Base-by-base conservation (phyloP, 345 rosid genomes). In the Carallia pectinifolia region DNA sequence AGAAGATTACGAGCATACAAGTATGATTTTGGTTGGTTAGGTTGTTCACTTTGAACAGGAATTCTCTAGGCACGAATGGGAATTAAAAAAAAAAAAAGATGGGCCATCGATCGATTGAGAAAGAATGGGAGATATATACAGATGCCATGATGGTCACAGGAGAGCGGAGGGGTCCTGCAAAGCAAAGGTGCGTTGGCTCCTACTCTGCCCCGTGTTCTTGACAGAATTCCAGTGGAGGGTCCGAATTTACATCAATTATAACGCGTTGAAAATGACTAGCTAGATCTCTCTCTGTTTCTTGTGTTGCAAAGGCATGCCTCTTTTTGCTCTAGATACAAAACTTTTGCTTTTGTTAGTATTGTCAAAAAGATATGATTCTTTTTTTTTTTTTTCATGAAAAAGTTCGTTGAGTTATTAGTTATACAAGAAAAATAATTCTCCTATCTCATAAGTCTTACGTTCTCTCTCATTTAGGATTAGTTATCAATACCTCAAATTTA, bases 71-170 rank as follows among this genome's bases (percentile, higher is more conserved):
- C 60, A 64, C 60, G 72, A 64, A 69, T 62, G 72, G 17, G 53
- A 9, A 4, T 59, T 4, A 1, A 53, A 15, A 6, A 9, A 29
- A 29, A 56, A 27, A 27, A 27, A 44, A 30, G 39, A 77, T 76
- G 79, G 75, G 65, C 74, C 81, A 61, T 36, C 77, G 85, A 74
- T 44, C 77, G 85, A 74, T 71, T 64, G 79, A 61, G 74, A 82
- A 80, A 75, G 74, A 71, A 62, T 30, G 58, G 65, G 65, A 53
- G 19, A 34, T 19, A 74, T 47, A 15, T 34, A 44, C 17, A 40
- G 61, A 66, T 40, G 64, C 58, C 68, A 82, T 75, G 81, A 77
- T 67, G 69, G 74, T 33, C 79, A 62, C 73, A 29, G 72, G 62
- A 19, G 60, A 73, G 69, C 73, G 17, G 61, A 75, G 71, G 77